phyloP scores from a whole-genome alignment of 2,329 filamentous ascomycete species.

The Capronia epimyces region DNA sequence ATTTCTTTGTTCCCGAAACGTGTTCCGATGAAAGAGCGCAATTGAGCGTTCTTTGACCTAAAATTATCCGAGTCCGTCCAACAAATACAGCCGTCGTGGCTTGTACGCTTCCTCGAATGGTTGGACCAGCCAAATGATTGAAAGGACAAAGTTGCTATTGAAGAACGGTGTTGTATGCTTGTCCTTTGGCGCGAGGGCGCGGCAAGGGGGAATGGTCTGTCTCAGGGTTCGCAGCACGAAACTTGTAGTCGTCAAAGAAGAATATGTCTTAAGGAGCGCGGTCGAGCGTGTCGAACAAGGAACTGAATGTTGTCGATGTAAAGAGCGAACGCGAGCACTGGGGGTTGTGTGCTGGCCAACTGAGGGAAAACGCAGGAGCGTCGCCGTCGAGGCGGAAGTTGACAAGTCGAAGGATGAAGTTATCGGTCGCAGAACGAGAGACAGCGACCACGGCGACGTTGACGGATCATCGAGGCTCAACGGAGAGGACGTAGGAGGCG shows the following conservation, averaged over 20 bases:
- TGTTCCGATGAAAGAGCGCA: conserved; percentile 5
- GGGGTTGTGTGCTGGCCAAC: conserved; percentile 21
- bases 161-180: conserved; percentile 1
- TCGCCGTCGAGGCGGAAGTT: conserved; percentile 13
- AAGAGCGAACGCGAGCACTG: conserved; percentile 27
- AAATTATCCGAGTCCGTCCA: conserved; percentile 11
- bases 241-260: conserved; percentile 2
- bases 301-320: conserved; percentile 12
- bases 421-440: conserved; percentile 29
- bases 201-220: background rate
- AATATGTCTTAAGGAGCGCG: conserved; percentile 12
- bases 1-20: conserved; percentile 10
- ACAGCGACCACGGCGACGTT: conserved; percentile 31
- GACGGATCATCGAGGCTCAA: conserved; percentile 29
- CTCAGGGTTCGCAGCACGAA: background rate
- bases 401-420: conserved; percentile 23
- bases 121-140: conserved; percentile 25
- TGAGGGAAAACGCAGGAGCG: conserved; percentile 13
- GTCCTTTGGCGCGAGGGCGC: background rate
- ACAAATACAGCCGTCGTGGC: conserved; percentile 13
- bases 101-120: conserved; percentile 11
- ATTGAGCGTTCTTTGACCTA: conserved; percentile 19
- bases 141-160: conserved; percentile 15
- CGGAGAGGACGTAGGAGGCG: conserved; percentile 13
- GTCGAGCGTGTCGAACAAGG: conserved; percentile 13